Evolutionary conservation across 768 basidiomycete species (phyloP).

Genomic region (Rhodotorula kratochvilovae): DNA sequence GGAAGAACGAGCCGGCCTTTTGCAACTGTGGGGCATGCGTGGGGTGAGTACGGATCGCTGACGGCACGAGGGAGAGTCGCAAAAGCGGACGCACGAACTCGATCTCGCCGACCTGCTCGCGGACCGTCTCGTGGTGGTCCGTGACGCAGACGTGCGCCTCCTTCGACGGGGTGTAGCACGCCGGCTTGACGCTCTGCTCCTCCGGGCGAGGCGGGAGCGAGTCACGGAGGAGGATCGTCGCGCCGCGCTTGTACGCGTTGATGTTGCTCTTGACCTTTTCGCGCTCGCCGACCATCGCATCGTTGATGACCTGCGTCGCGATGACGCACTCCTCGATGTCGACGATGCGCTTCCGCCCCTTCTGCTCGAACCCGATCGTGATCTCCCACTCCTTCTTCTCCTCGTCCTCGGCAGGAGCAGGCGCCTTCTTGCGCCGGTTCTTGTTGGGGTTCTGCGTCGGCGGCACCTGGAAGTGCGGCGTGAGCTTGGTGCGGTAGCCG

Average conservation of each 20-base stretch:
- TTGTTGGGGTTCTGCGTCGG: conserved; percentile 50
- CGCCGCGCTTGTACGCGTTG: conserved; percentile 73
- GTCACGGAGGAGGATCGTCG: conserved; percentile 84
- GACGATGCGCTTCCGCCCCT: conserved; percentile 66
- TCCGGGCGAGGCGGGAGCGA: conserved; percentile 54
- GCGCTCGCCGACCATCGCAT: conserved; percentile 60
- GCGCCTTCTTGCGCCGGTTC: conserved; percentile 19
- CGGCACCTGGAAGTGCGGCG: conserved; percentile 87
- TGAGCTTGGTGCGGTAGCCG: conserved; percentile 91
- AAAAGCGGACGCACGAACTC: conserved; percentile 58
- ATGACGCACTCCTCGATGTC: conserved; percentile 74
- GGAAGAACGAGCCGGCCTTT: conserved; percentile 81
- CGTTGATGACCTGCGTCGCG: conserved; percentile 67
- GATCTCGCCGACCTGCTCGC: conserved; percentile 74
- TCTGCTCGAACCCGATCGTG: conserved; percentile 82
- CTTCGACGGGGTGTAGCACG: conserved; percentile 29
- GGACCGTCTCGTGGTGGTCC: conserved; percentile 70
- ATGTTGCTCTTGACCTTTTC: conserved; percentile 73
- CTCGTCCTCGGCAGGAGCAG: conserved; percentile 20
- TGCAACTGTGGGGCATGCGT: conserved; percentile 48
- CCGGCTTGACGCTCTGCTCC: conserved; percentile 19
- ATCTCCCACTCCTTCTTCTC: conserved; percentile 55
- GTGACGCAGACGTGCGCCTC: conserved; percentile 69
- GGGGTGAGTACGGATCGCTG: no score
- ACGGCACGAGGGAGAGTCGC: no score